Evolutionary conservation across 805 yeast genomes (phyloP).

Genomic region (Zygoascus flipseniorum): DNA sequence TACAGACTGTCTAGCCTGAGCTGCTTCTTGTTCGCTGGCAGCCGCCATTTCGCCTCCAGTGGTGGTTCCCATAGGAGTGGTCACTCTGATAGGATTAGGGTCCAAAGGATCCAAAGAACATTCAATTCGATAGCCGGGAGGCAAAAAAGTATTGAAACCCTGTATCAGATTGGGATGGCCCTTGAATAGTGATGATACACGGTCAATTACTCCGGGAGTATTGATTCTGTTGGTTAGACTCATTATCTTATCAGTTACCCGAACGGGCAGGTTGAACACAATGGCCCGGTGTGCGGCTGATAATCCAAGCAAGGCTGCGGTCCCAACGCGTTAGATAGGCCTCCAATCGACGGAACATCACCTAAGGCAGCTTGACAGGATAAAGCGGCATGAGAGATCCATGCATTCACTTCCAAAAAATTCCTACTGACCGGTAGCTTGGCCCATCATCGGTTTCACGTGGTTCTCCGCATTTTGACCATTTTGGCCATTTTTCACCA

Average conservation of each 20-base stretch:
- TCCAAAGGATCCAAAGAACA: constrained; percentile 85
- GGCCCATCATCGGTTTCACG: too few relatives aligned
- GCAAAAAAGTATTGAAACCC: constrained; percentile 95
- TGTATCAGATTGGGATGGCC: constrained; percentile 91
- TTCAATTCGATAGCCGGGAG: constrained; percentile 90
- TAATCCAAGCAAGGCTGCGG: neutral
- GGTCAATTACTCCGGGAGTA: constrained; percentile 96
- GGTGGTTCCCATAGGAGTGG: constrained; percentile 91
- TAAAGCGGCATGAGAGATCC: too few relatives aligned
- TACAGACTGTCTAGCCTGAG: neutral
- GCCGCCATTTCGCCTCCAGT: neutral
- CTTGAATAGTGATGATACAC: constrained; percentile 82
- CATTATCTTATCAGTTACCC: neutral
- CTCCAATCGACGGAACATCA: too few relatives aligned
- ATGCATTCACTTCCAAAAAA: too few relatives aligned
- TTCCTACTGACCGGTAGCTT: too few relatives aligned
- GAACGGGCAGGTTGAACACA: neutral
- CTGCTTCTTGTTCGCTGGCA: neutral
- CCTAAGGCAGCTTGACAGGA: too few relatives aligned
- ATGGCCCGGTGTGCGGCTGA: neutral
- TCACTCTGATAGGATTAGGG: constrained; percentile 85
- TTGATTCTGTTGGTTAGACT: constrained; percentile 43
- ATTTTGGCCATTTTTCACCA: too few relatives aligned
- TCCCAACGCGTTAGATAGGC: too few relatives aligned
- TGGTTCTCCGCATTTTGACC: too few relatives aligned